Evolutionary conservation across 2,329 filamentous ascomycete genomes (phyloP).

Genomic region (Talaromyces marneffei): DNA sequence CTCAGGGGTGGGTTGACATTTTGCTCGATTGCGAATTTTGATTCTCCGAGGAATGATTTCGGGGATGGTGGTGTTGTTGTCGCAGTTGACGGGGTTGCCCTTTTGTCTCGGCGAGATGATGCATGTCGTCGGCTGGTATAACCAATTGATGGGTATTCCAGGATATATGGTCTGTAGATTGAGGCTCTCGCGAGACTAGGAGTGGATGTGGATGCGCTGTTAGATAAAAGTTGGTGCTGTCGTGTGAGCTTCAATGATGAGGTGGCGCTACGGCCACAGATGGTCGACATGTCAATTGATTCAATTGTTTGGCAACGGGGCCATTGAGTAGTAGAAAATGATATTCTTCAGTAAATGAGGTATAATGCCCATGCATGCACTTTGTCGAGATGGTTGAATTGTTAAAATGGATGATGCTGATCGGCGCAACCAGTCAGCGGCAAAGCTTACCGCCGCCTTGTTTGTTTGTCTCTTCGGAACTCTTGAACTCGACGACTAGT

Average conservation of each 20-base stretch:
- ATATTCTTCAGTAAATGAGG: background rate
- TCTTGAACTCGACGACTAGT: background rate
- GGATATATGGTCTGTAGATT: background rate
- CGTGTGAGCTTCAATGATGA: conserved; percentile 8
- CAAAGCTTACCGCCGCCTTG: background rate
- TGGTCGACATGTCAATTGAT: conserved; percentile 13
- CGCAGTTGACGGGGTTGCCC: background rate
- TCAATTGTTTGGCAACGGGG: background rate
- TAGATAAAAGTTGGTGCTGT: background rate
- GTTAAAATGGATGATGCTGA: background rate
- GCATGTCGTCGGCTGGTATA: background rate
- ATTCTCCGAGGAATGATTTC: background rate
- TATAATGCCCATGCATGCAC: background rate
- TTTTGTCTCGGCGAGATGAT: background rate
- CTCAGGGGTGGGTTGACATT: conserved; percentile 64
- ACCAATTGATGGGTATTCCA: background rate
- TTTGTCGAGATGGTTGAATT: background rate
- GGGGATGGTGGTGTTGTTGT: background rate
- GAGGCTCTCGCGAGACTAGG: background rate
- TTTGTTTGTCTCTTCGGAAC: background rate
- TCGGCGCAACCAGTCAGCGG: background rate
- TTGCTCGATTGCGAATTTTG: background rate
- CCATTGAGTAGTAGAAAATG: background rate
- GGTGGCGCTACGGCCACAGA: conserved; percentile 13
- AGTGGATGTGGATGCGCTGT: background rate